These are phyloP conservation scores for Eimeria brunetti DNA, from an alignment of 169 alveolate genomes.

Conservation along the genomic window DNA sequence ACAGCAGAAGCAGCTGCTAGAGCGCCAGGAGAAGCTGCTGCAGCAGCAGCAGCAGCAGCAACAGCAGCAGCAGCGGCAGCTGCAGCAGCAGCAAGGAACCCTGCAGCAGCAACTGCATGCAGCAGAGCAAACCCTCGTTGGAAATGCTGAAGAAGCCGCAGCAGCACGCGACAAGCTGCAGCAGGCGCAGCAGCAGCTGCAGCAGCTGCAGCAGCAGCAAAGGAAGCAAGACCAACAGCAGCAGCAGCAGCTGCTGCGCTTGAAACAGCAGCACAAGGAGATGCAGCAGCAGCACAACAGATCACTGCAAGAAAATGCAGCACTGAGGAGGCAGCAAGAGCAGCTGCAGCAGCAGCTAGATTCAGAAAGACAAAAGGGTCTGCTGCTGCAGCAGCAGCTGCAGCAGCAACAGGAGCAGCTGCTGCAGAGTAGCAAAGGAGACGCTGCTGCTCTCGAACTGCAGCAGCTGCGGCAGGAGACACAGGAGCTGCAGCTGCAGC, in stretches of 20 bases:
- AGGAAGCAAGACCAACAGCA: slow-evolving; percentile 33
- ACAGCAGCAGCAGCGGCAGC: slow-evolving; percentile 21
- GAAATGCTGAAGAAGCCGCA: slow-evolving; percentile 19
- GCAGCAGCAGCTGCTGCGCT: slow-evolving; percentile 49
- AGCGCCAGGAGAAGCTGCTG: slow-evolving; percentile 43
- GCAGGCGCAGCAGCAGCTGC: slow-evolving; percentile 55
- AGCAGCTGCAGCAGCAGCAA: slow-evolving; percentile 63
- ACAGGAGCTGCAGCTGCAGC: slow-evolving; percentile 73
- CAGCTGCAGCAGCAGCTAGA: slow-evolving; percentile 61
- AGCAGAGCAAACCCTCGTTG: slow-evolving; percentile 5
- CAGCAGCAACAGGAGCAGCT: slow-evolving; percentile 50
- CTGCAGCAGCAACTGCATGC: slow-evolving; percentile 73
- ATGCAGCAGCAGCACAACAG: slow-evolving; percentile 57
- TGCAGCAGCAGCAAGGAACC: slow-evolving; percentile 4
- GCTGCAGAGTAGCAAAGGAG: slow-evolving; percentile 32
- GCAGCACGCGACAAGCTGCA: slow-evolving; percentile 44
- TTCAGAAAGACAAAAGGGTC: not conserved
- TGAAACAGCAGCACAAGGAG: slow-evolving; percentile 33
- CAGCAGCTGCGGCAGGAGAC: slow-evolving; percentile 72
- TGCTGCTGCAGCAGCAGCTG: slow-evolving; percentile 43
- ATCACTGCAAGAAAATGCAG: slow-evolving; percentile 15
- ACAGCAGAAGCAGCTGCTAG: slow-evolving; percentile 38
- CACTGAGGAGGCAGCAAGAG: slow-evolving; percentile 43
- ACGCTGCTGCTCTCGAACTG: slow-evolving; percentile 30
- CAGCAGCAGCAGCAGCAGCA: slow-evolving; percentile 58